These are phyloP conservation scores for Onygenales sp. DNA, from an alignment of 2,329 filamentous ascomycete species.

Conservation along the genomic window DNA sequence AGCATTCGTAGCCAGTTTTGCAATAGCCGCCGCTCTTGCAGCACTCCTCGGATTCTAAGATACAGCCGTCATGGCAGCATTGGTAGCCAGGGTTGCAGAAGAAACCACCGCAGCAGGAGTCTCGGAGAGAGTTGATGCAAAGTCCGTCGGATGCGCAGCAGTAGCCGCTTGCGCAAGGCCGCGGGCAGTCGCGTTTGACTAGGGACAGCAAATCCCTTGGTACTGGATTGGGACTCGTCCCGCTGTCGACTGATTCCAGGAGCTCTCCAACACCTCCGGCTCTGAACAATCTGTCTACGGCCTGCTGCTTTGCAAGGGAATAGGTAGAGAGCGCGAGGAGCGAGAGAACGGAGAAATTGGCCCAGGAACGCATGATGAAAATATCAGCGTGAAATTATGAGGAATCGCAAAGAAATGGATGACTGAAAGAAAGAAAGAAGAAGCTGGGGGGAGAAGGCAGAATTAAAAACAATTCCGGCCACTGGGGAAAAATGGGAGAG, in stretches of 20 bases:
- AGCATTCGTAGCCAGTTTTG: background rate
- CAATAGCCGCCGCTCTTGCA: background rate
- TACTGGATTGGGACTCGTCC: background rate
- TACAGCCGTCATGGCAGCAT: slow-evolving; percentile 2
- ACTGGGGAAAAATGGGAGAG: too few species aligned
- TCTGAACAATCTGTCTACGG: background rate
- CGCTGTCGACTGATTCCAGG: background rate
- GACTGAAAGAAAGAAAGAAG: background rate
- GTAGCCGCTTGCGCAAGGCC: background rate
- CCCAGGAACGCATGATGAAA: background rate
- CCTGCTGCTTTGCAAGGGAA: background rate
- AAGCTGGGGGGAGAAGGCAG: background rate
- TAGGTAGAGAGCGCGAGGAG: background rate
- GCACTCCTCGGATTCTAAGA: background rate
- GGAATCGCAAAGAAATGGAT: background rate
- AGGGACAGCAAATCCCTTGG: background rate
- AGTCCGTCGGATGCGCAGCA: background rate
- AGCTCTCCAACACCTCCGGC: background rate
- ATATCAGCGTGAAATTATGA: background rate
- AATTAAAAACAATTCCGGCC: too few species aligned
- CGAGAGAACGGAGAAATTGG: background rate
- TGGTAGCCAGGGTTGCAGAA: background rate
- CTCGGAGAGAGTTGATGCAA: background rate
- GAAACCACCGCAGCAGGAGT: background rate
- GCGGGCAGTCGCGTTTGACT: background rate